Percentiles rank a stretch among this genome's conserved stretches.
Evolutionary conservation across 805 yeast species (phyloP).

Genomic region (Kodamaea jinghongensis): DNA sequence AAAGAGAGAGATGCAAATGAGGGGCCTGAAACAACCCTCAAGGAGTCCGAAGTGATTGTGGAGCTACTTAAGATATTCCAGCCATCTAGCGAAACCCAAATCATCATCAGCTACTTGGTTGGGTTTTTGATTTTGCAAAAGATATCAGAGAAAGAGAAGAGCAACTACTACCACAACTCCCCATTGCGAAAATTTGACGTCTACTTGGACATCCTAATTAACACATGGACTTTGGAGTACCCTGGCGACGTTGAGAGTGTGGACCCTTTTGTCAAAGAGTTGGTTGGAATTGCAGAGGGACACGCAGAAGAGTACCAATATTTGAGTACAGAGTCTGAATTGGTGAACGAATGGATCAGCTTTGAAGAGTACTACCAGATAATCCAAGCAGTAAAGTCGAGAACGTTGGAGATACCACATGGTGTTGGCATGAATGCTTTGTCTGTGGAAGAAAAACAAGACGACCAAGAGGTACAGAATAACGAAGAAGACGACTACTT

Average conservation of each 20-base stretch:
- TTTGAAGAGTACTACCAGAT: slow-evolving; percentile 27
- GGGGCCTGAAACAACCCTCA: not conserved
- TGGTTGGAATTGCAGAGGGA: slow-evolving; percentile 3
- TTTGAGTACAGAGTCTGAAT: slow-evolving; percentile 13
- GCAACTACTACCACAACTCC: slow-evolving; percentile 6
- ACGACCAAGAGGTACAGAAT: not conserved
- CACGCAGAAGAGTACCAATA: slow-evolving; percentile 15
- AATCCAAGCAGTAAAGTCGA: slow-evolving; percentile 51
- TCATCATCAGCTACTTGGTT: slow-evolving; percentile 23
- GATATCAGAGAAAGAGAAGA: not conserved
- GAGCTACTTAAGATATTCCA: slow-evolving; percentile 19
- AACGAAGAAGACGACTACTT: slow-evolving; percentile 34
- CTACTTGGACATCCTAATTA: slow-evolving; percentile 32
- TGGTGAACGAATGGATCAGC: slow-evolving; percentile 10
- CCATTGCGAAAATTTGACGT: slow-evolving; percentile 23
- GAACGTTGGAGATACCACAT: slow-evolving; percentile 65
- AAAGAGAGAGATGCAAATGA: slow-evolving; percentile 14
- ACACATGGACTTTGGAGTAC: slow-evolving; percentile 23
- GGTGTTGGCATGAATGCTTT: slow-evolving; percentile 11
- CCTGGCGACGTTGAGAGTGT: slow-evolving; percentile 10
- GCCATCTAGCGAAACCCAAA: slow-evolving; percentile 29
- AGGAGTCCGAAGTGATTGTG: slow-evolving; percentile 21
- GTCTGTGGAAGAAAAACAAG: not conserved
- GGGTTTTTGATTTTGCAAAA: slow-evolving; percentile 16
- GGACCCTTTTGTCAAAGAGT: slow-evolving; percentile 11